Conservation (phyloP, 1,284 basidiomycete species). For the Leccinum subrobustum region DNA sequence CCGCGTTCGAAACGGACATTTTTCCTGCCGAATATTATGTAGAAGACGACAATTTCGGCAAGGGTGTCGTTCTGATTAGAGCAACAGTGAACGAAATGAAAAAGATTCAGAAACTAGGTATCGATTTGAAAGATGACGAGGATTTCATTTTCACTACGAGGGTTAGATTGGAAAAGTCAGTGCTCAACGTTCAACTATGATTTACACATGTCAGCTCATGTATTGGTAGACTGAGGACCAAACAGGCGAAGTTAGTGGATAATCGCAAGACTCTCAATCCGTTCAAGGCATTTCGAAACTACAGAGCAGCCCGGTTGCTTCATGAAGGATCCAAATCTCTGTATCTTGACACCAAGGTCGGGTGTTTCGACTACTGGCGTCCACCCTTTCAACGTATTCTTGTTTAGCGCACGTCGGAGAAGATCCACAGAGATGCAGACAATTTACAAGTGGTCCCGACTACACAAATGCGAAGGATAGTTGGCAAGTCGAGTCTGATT, state of each 20-base stretch:
- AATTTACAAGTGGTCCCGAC: conserved; percentile 1
- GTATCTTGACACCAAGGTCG: conserved; percentile 4
- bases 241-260: background rate
- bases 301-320: conserved; percentile 7
- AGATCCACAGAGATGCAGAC: conserved; percentile 2
- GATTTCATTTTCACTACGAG: conserved; percentile 3
- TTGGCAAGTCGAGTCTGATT: background rate
- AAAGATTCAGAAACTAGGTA: background rate
- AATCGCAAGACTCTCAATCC: conserved; percentile 13
- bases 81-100: conserved; percentile 17
- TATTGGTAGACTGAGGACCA: background rate
- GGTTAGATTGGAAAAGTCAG: conserved; percentile 6
- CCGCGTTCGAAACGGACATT: background rate
- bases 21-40: conserved; percentile 15
- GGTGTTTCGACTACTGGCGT: background rate
- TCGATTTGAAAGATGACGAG: background rate
- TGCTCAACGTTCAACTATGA: background rate
- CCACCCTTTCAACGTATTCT: background rate
- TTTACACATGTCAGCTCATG: background rate
- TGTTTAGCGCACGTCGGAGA: conserved; percentile 13
- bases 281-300: conserved; percentile 9
- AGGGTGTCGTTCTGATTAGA: conserved; percentile 10
- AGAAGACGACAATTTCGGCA: background rate
- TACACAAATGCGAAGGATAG: conserved; percentile 2
- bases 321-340: conserved; percentile 1